These are phyloP conservation scores for Immersiella caudata DNA, from an alignment of 495 filamentous ascomycete species.

Conservation along the genomic window DNA sequence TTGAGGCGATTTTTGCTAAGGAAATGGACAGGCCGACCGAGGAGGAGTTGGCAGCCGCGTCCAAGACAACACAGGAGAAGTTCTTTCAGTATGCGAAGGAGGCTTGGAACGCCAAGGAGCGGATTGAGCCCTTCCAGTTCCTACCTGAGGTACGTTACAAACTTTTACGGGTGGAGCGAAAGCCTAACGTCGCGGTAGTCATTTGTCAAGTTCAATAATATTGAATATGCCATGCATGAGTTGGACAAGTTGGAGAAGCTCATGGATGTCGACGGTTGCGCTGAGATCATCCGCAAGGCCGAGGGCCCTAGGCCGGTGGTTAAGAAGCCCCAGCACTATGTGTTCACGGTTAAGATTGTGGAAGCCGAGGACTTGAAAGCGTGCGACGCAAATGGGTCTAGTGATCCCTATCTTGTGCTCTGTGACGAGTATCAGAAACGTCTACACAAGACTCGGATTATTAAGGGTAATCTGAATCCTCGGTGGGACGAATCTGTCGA, in stretches of 20 bases:
- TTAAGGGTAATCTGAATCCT: slow-evolving; percentile 89
- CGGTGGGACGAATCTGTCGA: slow-evolving; percentile 98
- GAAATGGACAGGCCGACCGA: slow-evolving; percentile 93
- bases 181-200: slow-evolving; percentile 59
- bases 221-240: slow-evolving; percentile 88
- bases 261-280: slow-evolving; percentile 92
- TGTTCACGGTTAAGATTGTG: slow-evolving; percentile 98
- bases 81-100: slow-evolving; percentile 91
- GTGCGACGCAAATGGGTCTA: slow-evolving; percentile 90
- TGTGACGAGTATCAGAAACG: slow-evolving; percentile 98
- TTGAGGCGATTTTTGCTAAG: slow-evolving; percentile 82
- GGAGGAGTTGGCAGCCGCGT: slow-evolving; percentile 76
- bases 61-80: slow-evolving; percentile 85
- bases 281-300: slow-evolving; percentile 73
- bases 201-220: slow-evolving; percentile 95
- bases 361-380: slow-evolving; percentile 98
- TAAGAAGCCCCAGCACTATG: slow-evolving; percentile 75
- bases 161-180: neutral
- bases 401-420: slow-evolving; percentile 96
- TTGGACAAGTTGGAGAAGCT: slow-evolving; percentile 86
- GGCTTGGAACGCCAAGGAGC: slow-evolving; percentile 91
- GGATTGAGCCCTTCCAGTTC: slow-evolving; percentile 97
- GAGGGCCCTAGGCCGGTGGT: slow-evolving; percentile 52
- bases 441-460: slow-evolving; percentile 90
- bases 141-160: slow-evolving; percentile 75